phyloP scores from a whole-genome alignment of 2,329 filamentous ascomycete species.

The Fusarium poae region DNA sequence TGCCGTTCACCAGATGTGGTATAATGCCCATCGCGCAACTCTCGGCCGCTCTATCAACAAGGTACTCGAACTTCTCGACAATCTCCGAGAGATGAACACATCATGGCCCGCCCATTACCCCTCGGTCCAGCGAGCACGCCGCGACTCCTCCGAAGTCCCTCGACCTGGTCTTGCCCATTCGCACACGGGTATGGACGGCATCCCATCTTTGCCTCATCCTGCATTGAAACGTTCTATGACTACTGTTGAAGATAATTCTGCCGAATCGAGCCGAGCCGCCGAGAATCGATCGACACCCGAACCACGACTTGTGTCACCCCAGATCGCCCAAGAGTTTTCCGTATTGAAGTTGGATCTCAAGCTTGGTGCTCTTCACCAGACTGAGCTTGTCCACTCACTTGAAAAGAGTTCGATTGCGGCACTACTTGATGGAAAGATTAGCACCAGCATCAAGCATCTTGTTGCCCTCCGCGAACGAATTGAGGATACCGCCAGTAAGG shows the following conservation, averaged over 20 bases:
- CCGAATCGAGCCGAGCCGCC: slow-evolving; percentile 81
- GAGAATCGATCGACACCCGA: slow-evolving; percentile 73
- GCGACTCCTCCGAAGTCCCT: slow-evolving; percentile 59
- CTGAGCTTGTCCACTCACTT: slow-evolving; percentile 92
- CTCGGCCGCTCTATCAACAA: slow-evolving; percentile 89
- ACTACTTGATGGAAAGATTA: slow-evolving; percentile 92
- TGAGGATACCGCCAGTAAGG: slow-evolving; percentile 97
- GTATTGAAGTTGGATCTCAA: slow-evolving; percentile 95
- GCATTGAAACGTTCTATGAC: slow-evolving; percentile 78
- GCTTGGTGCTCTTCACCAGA: slow-evolving; percentile 85
- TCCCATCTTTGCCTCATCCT: slow-evolving; percentile 57
- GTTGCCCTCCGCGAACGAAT: slow-evolving; percentile 90
- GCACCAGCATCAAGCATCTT: slow-evolving; percentile 91
- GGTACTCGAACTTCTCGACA: slow-evolving; percentile 85
- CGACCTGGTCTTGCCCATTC: slow-evolving; percentile 74
- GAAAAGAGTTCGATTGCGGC: slow-evolving; percentile 93
- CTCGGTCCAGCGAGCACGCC: slow-evolving; percentile 76
- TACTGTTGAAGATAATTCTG: slow-evolving; percentile 66
- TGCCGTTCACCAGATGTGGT: slow-evolving; percentile 92
- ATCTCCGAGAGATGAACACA: slow-evolving; percentile 88
- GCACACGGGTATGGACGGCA: slow-evolving; percentile 69
- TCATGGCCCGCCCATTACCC: slow-evolving; percentile 97
- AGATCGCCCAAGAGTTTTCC: slow-evolving; percentile 96
- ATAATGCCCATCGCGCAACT: slow-evolving; percentile 90
- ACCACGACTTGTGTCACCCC: slow-evolving; percentile 87